Evolutionary conservation across 1,139 yeast species (phyloP), one percentile per base, ranked within the genome.

Genomic region (Debaryomycetaceae sp.): DNA sequence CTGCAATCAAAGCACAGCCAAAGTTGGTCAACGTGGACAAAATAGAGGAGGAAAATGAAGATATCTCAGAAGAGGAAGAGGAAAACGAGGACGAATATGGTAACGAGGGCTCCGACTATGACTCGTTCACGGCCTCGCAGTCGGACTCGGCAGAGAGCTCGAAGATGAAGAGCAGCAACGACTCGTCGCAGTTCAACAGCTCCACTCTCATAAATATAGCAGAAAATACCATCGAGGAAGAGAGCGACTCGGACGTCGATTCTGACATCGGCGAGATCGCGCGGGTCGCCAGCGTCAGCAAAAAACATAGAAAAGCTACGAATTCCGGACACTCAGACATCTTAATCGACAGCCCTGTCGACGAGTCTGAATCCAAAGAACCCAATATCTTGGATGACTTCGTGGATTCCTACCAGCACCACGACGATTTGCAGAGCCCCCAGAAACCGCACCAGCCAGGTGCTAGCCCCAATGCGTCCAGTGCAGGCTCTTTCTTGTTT

Each of bases 1-100:
- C 87, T 0, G 91, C 91, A 5, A 81, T 84, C 45, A 77, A 81
- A 53, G 91, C 85, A 1, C 84, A 77, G 53, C 90, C 93, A 1
- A 69, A 77, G 49, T 67, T 85, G 50, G 84, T 86, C 24, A 76
- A 78, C 43, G 80, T 83, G 13, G 77, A 72, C 38, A 68, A 75
- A 46, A 77, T 77, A 45, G 76, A 69, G 33, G 81, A 76, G 54
- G 78, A 71, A 43, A 76, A 76, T 36, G 81, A 71, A 52, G 79
- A 73, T 24, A 69, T 63, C 29, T 65, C 64, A 8, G 65, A 60
- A 7, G 65, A 60, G 7, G 62, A 55, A 5, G 57, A 52, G 20
- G 56, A 47, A 13, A 45, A 44, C 13, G 8, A 27, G 11, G 46
- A 43, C 35, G 50, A 45, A 8, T 54, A 47, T 27, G 47, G 38